phyloP scores from a whole-genome alignment of 2,329 filamentous ascomycete species.

The Fonsecaea multimorphosa region DNA sequence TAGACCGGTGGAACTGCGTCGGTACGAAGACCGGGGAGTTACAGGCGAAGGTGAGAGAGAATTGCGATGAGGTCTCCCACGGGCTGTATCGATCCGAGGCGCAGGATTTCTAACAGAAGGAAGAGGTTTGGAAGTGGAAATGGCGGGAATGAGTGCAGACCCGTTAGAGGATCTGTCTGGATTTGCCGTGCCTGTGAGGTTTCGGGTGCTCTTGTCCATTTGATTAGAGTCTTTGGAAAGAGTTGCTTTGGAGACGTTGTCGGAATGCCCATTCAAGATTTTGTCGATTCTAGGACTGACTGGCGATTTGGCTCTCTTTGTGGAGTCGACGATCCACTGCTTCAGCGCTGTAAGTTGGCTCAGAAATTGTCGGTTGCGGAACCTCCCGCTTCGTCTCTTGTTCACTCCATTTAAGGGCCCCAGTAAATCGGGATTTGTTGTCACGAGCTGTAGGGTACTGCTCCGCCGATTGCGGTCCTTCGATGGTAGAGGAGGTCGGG shows the following conservation, averaged over 20 bases:
- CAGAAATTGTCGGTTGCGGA: conserved; percentile 47
- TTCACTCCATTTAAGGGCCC: conserved; percentile 61
- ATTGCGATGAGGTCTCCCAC: conserved; percentile 59
- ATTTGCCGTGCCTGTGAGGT: background rate
- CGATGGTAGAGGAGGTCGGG: conserved; percentile 79
- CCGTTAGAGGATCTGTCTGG: conserved; percentile 33
- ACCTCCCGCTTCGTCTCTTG: conserved; percentile 43
- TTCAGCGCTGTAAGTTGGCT: conserved; percentile 71
- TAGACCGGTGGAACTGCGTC: conserved; percentile 80
- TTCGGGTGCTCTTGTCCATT: conserved; percentile 16
- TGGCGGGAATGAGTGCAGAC: conserved; percentile 33
- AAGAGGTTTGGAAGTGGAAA: conserved; percentile 28
- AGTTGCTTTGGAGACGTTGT: conserved; percentile 15
- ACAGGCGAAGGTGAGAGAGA: conserved; percentile 86
- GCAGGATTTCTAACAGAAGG: conserved; percentile 30
- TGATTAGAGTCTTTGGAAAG: conserved; percentile 3
- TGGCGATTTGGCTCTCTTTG: conserved; percentile 67
- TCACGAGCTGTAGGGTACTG: conserved; percentile 85
- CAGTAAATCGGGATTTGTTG: conserved; percentile 68
- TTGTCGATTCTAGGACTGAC: conserved; percentile 34
- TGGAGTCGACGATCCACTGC: conserved; percentile 74
- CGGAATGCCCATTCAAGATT: conserved; percentile 25
- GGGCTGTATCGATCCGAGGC: conserved; percentile 35
- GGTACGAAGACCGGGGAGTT: conserved; percentile 84
- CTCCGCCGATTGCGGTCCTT: conserved; percentile 84